Evolutionary conservation across 257 asterid species (phyloP), one percentile per base, ranked within the genome.

Genomic region (Solanum lignicaule): DNA sequence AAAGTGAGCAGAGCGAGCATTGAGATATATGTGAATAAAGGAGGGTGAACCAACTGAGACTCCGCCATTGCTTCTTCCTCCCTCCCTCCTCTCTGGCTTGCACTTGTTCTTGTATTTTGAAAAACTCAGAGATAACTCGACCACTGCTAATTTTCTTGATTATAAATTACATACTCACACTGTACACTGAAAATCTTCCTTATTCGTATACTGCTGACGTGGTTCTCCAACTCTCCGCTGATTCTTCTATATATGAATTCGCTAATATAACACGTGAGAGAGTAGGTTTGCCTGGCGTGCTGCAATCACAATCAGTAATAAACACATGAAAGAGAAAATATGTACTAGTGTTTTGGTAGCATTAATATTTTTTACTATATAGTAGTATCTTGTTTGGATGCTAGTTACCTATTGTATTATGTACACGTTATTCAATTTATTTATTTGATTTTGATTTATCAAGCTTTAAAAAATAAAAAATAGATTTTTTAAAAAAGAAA

Each of bases 1-100:
- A 93, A 88, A 73, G 98, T 86, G 75, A 95, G 98, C 58, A 96
- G 95, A 39, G 98, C 92, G 38, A 96, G 91, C 95, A 96, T 92
- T 81, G 99, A 96, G 20, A 89, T 92, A 81, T 96, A 96, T n/a
- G 99, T 95, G 83, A 96, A 79, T 83, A 92, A 27, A 21, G 98
- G 98, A 10, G 98, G 89, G 90, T 95, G 99, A 7, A 93, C 99
- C 93, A 90, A 90, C 83, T 87, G 95, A 87, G 27, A 92, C 95
- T 73, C 83, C 69, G 95, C 98, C 98, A 96, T 96, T 72, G 60
- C 25, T 82, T 69, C 65, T 73, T 52, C 85, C 27, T 79, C 27
- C 35, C 48, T 69, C 75, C 65, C 65, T 46, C 20, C 58, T 25
- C 32, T 55, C 33, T 39, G n/a, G n/a, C n/a, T n/a, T 39, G 60